Evolutionary conservation across 2,329 filamentous ascomycete species (phyloP).

Genomic region (Epichloe brachyelytri): DNA sequence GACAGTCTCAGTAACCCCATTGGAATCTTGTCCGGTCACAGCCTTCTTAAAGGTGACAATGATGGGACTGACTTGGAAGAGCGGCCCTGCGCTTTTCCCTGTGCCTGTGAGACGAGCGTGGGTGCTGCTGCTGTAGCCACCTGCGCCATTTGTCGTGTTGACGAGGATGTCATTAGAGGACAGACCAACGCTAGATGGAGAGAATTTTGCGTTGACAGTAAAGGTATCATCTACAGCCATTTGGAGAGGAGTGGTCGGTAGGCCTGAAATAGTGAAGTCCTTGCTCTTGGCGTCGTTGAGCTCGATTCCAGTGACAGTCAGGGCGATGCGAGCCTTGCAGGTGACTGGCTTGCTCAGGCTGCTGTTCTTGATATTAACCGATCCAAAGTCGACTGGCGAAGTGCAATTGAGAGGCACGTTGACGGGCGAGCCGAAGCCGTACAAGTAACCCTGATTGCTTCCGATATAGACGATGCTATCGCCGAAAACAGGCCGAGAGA

Average conservation of each 20-base stretch:
- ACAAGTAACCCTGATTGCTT: conserved; percentile 35
- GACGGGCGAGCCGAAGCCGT: conserved; percentile 42
- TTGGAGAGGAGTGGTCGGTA: conserved; percentile 18
- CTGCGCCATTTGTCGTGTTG: conserved; percentile 31
- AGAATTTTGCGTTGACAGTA: conserved; percentile 30
- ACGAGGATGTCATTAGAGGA: conserved; percentile 34
- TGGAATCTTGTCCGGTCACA: conserved; percentile 27
- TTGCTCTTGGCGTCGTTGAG: conserved; percentile 21
- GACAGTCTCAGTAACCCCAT: conserved; percentile 28
- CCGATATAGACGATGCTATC: conserved; percentile 43
- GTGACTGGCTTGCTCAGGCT: conserved; percentile 22
- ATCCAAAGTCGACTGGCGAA: conserved; percentile 33
- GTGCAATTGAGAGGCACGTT: conserved; percentile 42
- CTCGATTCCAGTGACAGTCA: conserved; percentile 27
- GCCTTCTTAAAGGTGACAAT: conserved; percentile 36
- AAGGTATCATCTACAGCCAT: conserved; percentile 26
- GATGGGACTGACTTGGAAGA: conserved; percentile 34
- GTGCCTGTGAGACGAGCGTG: conserved; percentile 35
- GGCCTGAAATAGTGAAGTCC: conserved; percentile 24
- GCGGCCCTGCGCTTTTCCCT: conserved; percentile 30
- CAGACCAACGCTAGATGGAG: conserved; percentile 32
- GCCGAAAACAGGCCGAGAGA: conserved; percentile 44
- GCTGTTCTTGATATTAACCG: conserved; percentile 25
- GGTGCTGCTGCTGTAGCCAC: conserved; percentile 33
- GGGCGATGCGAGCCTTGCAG: conserved; percentile 33